These are phyloP conservation scores for Fusarium pseudocircinatum DNA, from an alignment of 2,329 filamentous ascomycete species.

Conservation along the genomic window DNA sequence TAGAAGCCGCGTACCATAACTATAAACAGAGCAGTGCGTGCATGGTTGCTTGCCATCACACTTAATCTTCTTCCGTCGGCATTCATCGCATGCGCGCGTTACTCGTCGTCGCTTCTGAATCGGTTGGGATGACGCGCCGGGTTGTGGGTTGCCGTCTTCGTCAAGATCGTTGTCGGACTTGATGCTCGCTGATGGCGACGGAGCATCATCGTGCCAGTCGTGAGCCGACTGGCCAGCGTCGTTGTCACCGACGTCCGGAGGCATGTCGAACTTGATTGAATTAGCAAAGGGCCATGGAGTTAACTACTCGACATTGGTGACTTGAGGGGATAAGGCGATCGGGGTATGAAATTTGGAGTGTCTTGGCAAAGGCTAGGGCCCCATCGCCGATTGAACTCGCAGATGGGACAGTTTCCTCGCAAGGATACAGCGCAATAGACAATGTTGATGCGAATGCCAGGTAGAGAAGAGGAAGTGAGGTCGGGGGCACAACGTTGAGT, in stretches of 20 bases:
- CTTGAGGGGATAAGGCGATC: constrained; percentile 11
- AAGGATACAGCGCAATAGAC: not conserved
- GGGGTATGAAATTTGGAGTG: constrained; percentile 13
- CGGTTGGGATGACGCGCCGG: constrained; percentile 59
- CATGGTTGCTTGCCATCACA: constrained; percentile 88
- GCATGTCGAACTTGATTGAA: constrained; percentile 44
- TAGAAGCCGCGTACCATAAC: constrained; percentile 78
- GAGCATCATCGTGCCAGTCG: constrained; percentile 51
- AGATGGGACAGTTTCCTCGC: not conserved
- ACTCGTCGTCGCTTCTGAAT: constrained; percentile 82
- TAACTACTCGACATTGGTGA: constrained; percentile 13
- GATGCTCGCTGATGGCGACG: constrained; percentile 54
- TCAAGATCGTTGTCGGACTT: constrained; percentile 56
- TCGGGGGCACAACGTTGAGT: constrained; percentile 11
- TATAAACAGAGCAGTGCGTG: constrained; percentile 97
- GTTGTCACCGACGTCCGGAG: constrained; percentile 56
- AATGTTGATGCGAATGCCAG: not conserved
- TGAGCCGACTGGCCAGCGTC: constrained; percentile 51
- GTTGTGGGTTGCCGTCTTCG: constrained; percentile 47
- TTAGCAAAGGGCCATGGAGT: constrained; percentile 28
- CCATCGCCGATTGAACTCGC: constrained; percentile 14
- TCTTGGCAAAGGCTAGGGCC: constrained; percentile 9
- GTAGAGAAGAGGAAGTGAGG: not conserved
- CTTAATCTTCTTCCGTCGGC: constrained; percentile 86
- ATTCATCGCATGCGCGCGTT: constrained; percentile 84